These are phyloP conservation scores for Hanseniaspora lachancei DNA, from an alignment of 805 yeast genomes.

Conservation along the genomic window DNA sequence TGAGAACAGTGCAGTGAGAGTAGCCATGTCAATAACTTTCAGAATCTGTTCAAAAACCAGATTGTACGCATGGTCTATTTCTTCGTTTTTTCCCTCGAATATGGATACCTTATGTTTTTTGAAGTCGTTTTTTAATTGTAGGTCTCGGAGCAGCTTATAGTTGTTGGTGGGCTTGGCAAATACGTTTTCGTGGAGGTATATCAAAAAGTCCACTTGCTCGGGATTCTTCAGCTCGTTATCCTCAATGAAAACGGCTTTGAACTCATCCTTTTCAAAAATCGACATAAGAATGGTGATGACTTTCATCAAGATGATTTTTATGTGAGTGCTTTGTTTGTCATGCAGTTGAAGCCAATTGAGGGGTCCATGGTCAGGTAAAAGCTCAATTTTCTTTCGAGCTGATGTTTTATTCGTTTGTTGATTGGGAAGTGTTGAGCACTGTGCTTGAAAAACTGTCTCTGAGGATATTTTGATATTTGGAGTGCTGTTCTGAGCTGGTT, in stretches of 20 bases:
- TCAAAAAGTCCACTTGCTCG: background rate
- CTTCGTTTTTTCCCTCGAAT: conserved; percentile 15
- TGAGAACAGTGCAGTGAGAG: conserved; percentile 15
- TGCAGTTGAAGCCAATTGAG: conserved; percentile 24
- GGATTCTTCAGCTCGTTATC: conserved; percentile 1
- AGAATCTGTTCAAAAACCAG: conserved; percentile 16
- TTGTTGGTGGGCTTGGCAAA: background rate
- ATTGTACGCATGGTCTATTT: conserved; percentile 16
- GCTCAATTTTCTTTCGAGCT: conserved; percentile 23
- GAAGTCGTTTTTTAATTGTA: background rate
- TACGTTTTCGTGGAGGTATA: background rate
- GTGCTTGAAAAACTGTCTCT: conserved; percentile 3
- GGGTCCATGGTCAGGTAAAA: conserved; percentile 27
- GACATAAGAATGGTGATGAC: conserved; percentile 11
- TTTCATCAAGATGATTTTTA: conserved; percentile 15
- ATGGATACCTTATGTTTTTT: background rate
- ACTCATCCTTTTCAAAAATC: background rate
- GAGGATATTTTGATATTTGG: background rate
- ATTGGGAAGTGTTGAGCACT: conserved; percentile 14
- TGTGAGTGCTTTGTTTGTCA: conserved; percentile 15
- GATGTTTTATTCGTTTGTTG: background rate
- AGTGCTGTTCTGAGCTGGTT: background rate
- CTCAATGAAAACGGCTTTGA: background rate
- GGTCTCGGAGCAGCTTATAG: background rate
- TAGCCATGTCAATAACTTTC: conserved; percentile 14